phyloP scores from a whole-genome alignment of 306 rosid species.

The Begonia peltatifolia region DNA sequence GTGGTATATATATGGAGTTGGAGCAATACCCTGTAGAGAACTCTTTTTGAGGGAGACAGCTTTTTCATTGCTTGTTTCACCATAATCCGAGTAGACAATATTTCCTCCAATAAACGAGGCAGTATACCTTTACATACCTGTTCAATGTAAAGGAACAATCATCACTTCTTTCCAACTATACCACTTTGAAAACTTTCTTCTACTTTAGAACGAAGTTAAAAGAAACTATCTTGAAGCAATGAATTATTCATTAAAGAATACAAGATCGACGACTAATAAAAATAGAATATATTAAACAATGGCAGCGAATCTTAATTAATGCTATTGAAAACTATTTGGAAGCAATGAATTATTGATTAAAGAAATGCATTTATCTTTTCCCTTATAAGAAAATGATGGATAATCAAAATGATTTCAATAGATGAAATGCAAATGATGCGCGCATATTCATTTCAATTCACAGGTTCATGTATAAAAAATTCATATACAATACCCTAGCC shows the following conservation, averaged over 20 bases:
- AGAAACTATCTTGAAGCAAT: background rate
- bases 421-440: no score
- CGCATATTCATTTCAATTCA: background rate
- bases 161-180: conserved; percentile 1
- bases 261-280: no score
- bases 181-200: background rate
- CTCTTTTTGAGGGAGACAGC: conserved; percentile 57
- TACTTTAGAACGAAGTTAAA: background rate
- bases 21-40: conserved; percentile 66
- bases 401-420: no score
- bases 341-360: background rate
- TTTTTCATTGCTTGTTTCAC: conserved; percentile 83
- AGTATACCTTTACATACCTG: conserved; percentile 81
- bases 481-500: background rate
- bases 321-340: background rate
- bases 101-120: conserved; percentile 85
- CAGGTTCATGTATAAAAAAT: background rate
- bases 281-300: no score
- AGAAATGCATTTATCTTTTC: no score
- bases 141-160: conserved; percentile 8
- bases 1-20: background rate
- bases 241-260: background rate
- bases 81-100: conserved; percentile 85
- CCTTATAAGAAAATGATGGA: no score
- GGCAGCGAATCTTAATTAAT: no score